Evolutionary conservation across 2,329 filamentous ascomycete genomes (phyloP).

Genomic region (Epichloe elymi): DNA sequence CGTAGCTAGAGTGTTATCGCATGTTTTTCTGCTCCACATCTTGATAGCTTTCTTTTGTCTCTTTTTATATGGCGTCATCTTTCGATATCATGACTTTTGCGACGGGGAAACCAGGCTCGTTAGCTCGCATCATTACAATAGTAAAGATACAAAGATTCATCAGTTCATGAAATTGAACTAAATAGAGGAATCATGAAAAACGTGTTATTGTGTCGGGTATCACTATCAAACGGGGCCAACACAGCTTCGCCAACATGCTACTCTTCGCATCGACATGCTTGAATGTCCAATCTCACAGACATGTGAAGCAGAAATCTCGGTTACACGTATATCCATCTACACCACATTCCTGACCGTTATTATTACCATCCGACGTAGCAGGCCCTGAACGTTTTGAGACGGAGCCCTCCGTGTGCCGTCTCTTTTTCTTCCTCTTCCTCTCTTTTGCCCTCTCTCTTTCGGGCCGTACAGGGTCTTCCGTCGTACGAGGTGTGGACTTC

Average conservation of each 20-base stretch:
- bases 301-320: slow-evolving; percentile 47
- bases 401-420: slow-evolving; percentile 2
- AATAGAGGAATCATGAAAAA: no score
- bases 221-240: background rate
- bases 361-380: slow-evolving; percentile 33
- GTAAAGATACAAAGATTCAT: no score
- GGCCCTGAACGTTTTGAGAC: slow-evolving; percentile 17
- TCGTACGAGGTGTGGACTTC: slow-evolving; percentile 17
- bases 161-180: no score
- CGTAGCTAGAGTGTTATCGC: no score
- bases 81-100: no score
- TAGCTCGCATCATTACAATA: no score
- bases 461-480: slow-evolving; percentile 16
- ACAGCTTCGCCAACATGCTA: no score
- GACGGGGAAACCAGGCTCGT: no score
- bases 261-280: background rate
- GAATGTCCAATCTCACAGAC: slow-evolving; percentile 19
- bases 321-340: slow-evolving; percentile 41
- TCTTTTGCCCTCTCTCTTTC: slow-evolving; percentile 10
- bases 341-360: slow-evolving; percentile 35
- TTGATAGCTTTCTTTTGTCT: no score
- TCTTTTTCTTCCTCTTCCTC: slow-evolving; percentile 2
- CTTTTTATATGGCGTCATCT: no score
- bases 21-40: no score
- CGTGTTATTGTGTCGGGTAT: no score